Percentiles rank a stretch among this genome's conserved stretches.
phyloP scores from a whole-genome alignment of 75 land plant genomes.

The Selaginella moellendorffii region DNA sequence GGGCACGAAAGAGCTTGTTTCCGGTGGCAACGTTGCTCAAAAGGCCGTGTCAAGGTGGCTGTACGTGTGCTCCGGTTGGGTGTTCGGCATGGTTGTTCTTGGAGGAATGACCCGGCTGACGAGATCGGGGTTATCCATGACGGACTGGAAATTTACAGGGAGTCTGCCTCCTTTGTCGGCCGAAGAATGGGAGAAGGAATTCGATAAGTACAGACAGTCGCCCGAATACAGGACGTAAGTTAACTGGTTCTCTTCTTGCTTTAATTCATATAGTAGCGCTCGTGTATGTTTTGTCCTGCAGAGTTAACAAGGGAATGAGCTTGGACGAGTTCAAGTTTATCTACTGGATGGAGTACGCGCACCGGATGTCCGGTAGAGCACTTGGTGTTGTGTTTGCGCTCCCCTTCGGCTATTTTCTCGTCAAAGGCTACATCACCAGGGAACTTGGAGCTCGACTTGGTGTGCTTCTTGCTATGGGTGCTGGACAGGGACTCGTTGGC shows the following conservation, averaged over 20 bases:
- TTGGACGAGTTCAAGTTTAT: constrained; percentile 87
- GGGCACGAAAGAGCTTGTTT: constrained; percentile 29
- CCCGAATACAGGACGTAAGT: constrained; percentile 56
- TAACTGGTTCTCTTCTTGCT: neutral
- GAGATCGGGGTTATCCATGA: constrained; percentile 93
- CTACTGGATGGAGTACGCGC: constrained; percentile 99
- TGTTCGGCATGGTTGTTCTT: constrained; percentile 87
- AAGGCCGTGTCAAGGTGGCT: constrained; percentile 78
- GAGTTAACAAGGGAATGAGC: constrained; percentile 87
- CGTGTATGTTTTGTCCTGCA: constrained; percentile 16
- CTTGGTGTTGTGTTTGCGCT: constrained; percentile 72
- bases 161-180: constrained; percentile 61
- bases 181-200: constrained; percentile 70
- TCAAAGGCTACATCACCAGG: constrained; percentile 68
- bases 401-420: constrained; percentile 69
- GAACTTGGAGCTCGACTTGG: constrained; percentile 57
- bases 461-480: constrained; percentile 82
- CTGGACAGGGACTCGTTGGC: constrained; percentile 86
- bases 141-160: constrained; percentile 98
- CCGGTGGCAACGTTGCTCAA: constrained; percentile 46
- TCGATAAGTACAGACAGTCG: constrained; percentile 81
- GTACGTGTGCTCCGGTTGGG: constrained; percentile 84
- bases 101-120: constrained; percentile 93
- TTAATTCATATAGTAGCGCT: neutral
- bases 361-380: constrained; percentile 98